Conservation (phyloP, 257 asterid species). For the Solanum chiquidenum region DNA sequence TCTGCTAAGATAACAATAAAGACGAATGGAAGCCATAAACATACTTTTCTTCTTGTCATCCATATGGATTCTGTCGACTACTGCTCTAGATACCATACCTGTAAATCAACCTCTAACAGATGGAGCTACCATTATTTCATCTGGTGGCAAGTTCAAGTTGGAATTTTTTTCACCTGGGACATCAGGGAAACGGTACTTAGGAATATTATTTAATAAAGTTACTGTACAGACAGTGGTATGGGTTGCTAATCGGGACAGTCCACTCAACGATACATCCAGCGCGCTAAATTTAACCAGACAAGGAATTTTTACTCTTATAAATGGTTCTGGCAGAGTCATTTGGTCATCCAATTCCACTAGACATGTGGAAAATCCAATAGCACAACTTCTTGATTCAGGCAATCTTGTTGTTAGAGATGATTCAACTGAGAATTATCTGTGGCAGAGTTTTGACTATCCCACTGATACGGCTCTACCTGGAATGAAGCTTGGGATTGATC, state of each 20-base stretch:
- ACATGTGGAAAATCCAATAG: neutral
- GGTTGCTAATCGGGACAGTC: conserved; percentile 24
- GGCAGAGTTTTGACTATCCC: conserved; percentile 40
- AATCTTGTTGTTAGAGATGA: conserved; percentile 18
- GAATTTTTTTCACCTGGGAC: conserved; percentile 20
- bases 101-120: neutral
- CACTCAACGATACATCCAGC: conserved; percentile 13
- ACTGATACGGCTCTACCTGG: conserved; percentile 28
- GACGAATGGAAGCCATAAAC: neutral
- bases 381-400: conserved; percentile 27
- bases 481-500: conserved; percentile 30
- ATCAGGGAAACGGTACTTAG: conserved; percentile 11
- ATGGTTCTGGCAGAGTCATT: neutral
- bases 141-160: conserved; percentile 13
- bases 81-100: conserved; percentile 10
- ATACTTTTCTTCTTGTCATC: neutral
- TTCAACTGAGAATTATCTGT: neutral
- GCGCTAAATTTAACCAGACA: conserved; percentile 3
- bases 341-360: conserved; percentile 21
- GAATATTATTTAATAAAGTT: conserved; percentile 26
- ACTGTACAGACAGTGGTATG: conserved; percentile 21
- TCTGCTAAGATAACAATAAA: neutral
- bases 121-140: conserved; percentile 16
- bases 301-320: conserved; percentile 11
- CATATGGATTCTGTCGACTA: neutral